Evolutionary conservation across 108 stramenopile genomes (phyloP), one percentile per base, ranked within the genome.

Genomic region (Poteriospumella lacustris): DNA sequence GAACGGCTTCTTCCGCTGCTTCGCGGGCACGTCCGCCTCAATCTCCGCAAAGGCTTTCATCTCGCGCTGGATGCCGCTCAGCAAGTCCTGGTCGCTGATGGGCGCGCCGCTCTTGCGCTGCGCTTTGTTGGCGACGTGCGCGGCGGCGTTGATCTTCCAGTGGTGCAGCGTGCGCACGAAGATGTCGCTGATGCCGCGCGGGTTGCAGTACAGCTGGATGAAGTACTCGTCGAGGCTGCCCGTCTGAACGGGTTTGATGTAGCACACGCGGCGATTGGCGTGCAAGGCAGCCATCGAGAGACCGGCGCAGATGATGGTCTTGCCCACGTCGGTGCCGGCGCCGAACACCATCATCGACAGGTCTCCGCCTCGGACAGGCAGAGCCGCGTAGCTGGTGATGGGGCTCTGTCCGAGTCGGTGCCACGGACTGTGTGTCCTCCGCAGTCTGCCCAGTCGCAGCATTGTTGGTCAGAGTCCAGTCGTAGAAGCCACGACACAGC

Each of bases 311-410:
- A 96, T 79, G 9, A 96, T 83, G 0, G 95, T 95, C 80, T 97
- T 97, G 42, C 96, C 96, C 15, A 97, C 93, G 72, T 96, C 96
- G 29, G 96, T 97, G 80, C 95, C 95, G 69, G 96, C 94, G 38
- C 96, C 96, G 87, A 94, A 97, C 19, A 97, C 60, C 19, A 15
- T 9, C 47, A 52, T 19, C 9, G 47, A 15, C 15, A 52, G 47
- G 9, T 52, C 47, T 15, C 19, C 47, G 9, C 15, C 15, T 15
- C 19, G 47, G 19, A 52, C 19, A 15, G 47, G 47, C 9, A 19
- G 9, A 15, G 47, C 47, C 19, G 47, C 47, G 19, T 52, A 52
- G 19, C 19, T 52, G n/a, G n/a, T n/a, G n/a, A n/a, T n/a, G n/a
- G n/a, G n/a, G n/a, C n/a, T n/a, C n/a, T n/a, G n/a, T n/a, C n/a